These are phyloP conservation scores for Gypsophila paniculata DNA, from an alignment of 179 eudicot species.

Conservation along the genomic window DNA sequence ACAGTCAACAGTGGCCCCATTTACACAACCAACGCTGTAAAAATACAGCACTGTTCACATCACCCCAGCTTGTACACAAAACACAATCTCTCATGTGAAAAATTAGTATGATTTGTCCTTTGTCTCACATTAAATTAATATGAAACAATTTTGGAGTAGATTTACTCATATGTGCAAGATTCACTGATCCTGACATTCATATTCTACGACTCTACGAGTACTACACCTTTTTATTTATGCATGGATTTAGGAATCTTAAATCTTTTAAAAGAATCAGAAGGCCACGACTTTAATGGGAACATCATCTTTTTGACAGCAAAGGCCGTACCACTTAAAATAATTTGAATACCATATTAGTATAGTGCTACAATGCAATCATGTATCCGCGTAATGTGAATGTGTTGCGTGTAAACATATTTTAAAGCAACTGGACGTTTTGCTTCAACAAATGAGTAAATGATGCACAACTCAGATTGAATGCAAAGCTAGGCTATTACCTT, in stretches of 20 bases:
- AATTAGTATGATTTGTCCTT: too few species aligned
- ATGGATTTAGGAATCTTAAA: too few species aligned
- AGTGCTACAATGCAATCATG: too few species aligned
- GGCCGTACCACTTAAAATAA: neutral
- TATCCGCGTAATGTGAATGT: neutral
- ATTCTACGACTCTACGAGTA: too few species aligned
- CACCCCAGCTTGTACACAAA: too few species aligned
- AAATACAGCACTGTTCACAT: neutral
- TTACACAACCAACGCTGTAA: neutral
- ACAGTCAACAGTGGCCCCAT: conserved; percentile 16
- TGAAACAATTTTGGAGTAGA: too few species aligned
- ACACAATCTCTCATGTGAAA: too few species aligned
- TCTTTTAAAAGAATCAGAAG: too few species aligned
- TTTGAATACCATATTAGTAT: too few species aligned
- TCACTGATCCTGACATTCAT: neutral
- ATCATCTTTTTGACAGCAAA: conserved; percentile 24
- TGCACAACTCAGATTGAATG: conserved; percentile 21
- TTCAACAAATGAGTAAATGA: neutral
- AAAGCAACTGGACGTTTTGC: too few species aligned
- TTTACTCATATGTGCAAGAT: neutral
- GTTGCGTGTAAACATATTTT: neutral
- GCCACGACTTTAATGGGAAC: conserved; percentile 8
- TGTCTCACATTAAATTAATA: too few species aligned
- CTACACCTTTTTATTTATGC: conserved; percentile 12
- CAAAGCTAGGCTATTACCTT: conserved; percentile 59